Base-by-base conservation (phyloP, 1,284 basidiomycete genomes). In the Ustilago trichophora region DNA sequence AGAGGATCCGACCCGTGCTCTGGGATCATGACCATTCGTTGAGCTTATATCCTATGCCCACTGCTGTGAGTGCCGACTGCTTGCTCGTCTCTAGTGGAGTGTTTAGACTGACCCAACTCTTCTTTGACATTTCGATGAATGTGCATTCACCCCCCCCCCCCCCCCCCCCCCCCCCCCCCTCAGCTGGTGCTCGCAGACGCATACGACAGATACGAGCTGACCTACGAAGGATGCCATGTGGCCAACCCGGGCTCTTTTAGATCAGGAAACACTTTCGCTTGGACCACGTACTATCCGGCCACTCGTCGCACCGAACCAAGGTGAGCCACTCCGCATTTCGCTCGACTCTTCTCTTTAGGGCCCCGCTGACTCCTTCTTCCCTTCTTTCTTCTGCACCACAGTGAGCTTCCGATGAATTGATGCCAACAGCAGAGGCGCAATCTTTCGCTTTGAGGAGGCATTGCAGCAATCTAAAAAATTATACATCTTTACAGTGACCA, bases 151-250 rank as follows among this genome's bases (percentile, higher is more conserved):
- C n/a, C n/a, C n/a, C n/a, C n/a, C n/a, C n/a, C n/a, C n/a, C n/a
- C n/a, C n/a, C n/a, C n/a, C n/a, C n/a, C n/a, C n/a, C n/a, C n/a
- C n/a, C n/a, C n/a, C n/a, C n/a, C n/a, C n/a, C 44, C 15, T 45
- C 74, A 95, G 92, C 85, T 97, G 19, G 86, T 98, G n/a, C 85
- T 99, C 11, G 96, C 96, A 1, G 96, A 99, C 83, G 93, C 90
- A 81, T 98, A 96, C 81, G 94, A 98, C 78, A 87, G 91, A 31
- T 99, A 92, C 82, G 93, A 96, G 76, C 85, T 98, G 70, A 98
- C 94, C 1, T 99, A 99, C 80, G 94, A 95, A 47, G 93, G 92
- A 6, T 98, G 96, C 78, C 95, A 98, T 82, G 96, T 98, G 25
- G 93, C 98, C 85, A 99, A 98, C 81, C 96, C 96, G 0, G 95